Evolutionary conservation across 495 filamentous ascomycete genomes (phyloP).

Genomic region (Acidiella bohemica): DNA sequence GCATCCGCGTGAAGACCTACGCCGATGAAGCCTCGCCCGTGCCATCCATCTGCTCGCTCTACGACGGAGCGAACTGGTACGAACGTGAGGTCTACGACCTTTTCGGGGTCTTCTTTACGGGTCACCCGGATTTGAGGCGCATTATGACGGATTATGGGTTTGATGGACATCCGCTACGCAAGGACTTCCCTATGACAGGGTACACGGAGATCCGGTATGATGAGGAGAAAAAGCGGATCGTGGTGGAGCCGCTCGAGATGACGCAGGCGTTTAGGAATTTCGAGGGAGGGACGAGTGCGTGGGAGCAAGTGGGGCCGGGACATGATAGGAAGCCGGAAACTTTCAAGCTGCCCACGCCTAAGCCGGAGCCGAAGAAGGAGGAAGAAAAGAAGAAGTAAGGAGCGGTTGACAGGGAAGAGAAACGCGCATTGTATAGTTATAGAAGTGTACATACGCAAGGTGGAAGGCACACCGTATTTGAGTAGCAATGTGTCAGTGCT

Average conservation of each 20-base stretch:
- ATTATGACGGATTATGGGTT: conserved; percentile 99
- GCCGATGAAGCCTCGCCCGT: conserved; percentile 94
- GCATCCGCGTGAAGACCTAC: conserved; percentile 97
- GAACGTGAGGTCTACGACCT: conserved; percentile 96
- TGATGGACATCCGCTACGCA: conserved; percentile 91
- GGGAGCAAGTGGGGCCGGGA: conserved; percentile 87
- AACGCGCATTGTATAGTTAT: conserved; percentile 16
- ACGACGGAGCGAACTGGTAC: conserved; percentile 96
- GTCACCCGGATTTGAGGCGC: conserved; percentile 87
- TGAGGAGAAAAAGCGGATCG: conserved; percentile 99
- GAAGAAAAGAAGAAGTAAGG: conserved; percentile 60
- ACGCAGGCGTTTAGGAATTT: conserved; percentile 99
- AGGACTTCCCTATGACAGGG: conserved; percentile 95
- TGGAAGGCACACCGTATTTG: not conserved
- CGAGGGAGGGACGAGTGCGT: conserved; percentile 52
- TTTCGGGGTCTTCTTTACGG: conserved; percentile 92
- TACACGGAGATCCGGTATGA: conserved; percentile 98
- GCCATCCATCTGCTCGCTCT: conserved; percentile 71
- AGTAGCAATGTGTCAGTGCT: not conserved
- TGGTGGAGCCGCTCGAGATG: conserved; percentile 91
- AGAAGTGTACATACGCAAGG: conserved; percentile 14
- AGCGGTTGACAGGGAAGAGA: not conserved
- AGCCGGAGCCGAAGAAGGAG: conserved; percentile 82
- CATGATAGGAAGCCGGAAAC: conserved; percentile 66
- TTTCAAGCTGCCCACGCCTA: conserved; percentile 89